These are phyloP conservation scores for Beta vulgaris DNA, from an alignment of 148 eudicot genomes.

Conservation along the genomic window DNA sequence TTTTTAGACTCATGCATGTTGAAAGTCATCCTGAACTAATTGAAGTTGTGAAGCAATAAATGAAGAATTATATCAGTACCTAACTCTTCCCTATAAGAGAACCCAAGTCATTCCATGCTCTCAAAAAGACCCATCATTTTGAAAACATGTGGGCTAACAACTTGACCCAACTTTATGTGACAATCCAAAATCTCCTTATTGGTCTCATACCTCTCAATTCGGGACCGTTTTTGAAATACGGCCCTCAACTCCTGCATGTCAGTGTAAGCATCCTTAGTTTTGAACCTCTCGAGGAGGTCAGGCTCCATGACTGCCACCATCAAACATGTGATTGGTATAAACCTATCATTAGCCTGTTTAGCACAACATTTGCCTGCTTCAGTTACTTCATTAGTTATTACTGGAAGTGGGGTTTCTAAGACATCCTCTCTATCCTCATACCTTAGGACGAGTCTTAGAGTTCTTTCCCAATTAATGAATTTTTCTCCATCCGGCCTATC, in stretches of 20 bases:
- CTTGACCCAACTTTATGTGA: background rate
- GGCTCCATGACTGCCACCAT: background rate
- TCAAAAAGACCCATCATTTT: conserved; percentile 8
- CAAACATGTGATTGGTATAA: too few relatives aligned
- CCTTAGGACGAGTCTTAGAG: too few relatives aligned
- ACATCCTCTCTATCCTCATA: too few relatives aligned
- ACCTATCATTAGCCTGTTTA: too few relatives aligned
- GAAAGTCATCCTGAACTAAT: background rate
- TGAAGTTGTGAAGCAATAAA: background rate
- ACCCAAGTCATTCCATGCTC: background rate
- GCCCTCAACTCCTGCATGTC: background rate
- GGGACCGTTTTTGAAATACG: conserved; percentile 1
- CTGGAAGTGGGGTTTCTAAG: too few relatives aligned
- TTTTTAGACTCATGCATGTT: background rate
- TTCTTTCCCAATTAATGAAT: too few relatives aligned
- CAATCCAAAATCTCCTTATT: background rate
- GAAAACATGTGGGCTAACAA: background rate
- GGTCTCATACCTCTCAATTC: conserved; percentile 6
- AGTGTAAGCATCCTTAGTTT: background rate
- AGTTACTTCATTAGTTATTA: too few relatives aligned
- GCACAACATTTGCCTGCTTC: too few relatives aligned
- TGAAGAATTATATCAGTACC: background rate
- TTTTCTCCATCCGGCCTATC: background rate
- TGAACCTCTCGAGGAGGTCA: background rate
- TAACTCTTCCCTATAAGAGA: background rate